Evolutionary conservation across 1,284 basidiomycete species (phyloP).

Genomic region (Irpex lacteus): DNA sequence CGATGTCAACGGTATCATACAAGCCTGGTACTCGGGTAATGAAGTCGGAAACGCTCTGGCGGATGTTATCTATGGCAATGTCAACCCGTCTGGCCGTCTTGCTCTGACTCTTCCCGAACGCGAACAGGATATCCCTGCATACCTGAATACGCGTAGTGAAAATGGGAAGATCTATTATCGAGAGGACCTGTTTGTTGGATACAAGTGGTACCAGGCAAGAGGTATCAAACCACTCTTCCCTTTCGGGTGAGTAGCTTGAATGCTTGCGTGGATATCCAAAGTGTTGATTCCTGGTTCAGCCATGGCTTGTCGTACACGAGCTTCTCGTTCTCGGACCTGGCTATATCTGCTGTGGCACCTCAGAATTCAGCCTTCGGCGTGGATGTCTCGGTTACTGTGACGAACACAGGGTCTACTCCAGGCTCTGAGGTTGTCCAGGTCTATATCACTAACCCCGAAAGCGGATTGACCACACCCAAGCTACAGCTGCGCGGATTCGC

Average conservation of each 20-base stretch:
- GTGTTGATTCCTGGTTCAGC: slow-evolving; percentile 27
- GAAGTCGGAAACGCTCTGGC: slow-evolving; percentile 74
- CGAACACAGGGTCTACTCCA: slow-evolving; percentile 51
- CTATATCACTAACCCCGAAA: slow-evolving; percentile 58
- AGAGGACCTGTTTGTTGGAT: slow-evolving; percentile 70
- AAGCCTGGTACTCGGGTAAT: slow-evolving; percentile 75
- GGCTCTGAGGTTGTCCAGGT: slow-evolving; percentile 72
- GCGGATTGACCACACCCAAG: slow-evolving; percentile 51
- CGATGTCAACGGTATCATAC: slow-evolving; percentile 49
- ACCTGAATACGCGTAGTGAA: slow-evolving; percentile 57
- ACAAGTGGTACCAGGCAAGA: slow-evolving; percentile 65
- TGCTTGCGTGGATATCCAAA: background rate
- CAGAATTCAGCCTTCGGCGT: slow-evolving; percentile 31
- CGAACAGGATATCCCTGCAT: slow-evolving; percentile 65
- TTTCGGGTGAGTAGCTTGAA: slow-evolving; percentile 52
- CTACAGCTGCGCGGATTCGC: slow-evolving; percentile 59
- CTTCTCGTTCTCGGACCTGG: slow-evolving; percentile 54
- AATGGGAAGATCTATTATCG: slow-evolving; percentile 64
- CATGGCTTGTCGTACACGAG: slow-evolving; percentile 74
- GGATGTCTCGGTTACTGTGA: slow-evolving; percentile 43
- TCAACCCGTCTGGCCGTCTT: slow-evolving; percentile 71
- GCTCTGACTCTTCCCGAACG: slow-evolving; percentile 65
- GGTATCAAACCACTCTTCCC: slow-evolving; percentile 60
- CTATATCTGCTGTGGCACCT: slow-evolving; percentile 28
- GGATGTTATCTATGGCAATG: slow-evolving; percentile 69